These are phyloP conservation scores for Morella rubra DNA, from an alignment of 306 rosid species.

Conservation along the genomic window DNA sequence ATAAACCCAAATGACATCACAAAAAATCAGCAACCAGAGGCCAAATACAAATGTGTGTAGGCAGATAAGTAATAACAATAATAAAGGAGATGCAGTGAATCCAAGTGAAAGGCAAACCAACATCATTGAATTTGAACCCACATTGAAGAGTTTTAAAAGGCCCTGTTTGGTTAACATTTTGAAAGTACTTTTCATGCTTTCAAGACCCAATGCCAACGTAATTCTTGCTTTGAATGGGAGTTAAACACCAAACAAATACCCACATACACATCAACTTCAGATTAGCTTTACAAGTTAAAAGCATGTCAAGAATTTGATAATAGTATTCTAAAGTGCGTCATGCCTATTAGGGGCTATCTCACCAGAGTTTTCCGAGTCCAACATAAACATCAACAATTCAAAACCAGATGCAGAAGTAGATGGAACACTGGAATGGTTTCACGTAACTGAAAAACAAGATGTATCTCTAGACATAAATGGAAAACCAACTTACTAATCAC, in stretches of 20 bases:
- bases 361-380: neutral
- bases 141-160: neutral
- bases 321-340: neutral
- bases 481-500: neutral
- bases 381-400: neutral
- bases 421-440: neutral
- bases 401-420: neutral
- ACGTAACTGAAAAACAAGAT: neutral
- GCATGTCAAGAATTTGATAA: constrained; percentile 1
- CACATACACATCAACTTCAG: neutral
- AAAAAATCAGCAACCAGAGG: constrained; percentile 8
- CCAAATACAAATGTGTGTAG: neutral
- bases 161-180: neutral
- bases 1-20: neutral
- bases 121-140: neutral
- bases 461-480: neutral
- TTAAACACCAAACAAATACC: too few relatives aligned
- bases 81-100: neutral
- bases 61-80: too few relatives aligned
- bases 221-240: too few relatives aligned
- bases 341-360: constrained; percentile 1
- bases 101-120: neutral
- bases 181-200: neutral
- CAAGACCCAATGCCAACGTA: constrained; percentile 1
- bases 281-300: neutral